These are phyloP conservation scores for Coniella vitis DNA, from an alignment of 2,329 filamentous ascomycete species.

Conservation along the genomic window DNA sequence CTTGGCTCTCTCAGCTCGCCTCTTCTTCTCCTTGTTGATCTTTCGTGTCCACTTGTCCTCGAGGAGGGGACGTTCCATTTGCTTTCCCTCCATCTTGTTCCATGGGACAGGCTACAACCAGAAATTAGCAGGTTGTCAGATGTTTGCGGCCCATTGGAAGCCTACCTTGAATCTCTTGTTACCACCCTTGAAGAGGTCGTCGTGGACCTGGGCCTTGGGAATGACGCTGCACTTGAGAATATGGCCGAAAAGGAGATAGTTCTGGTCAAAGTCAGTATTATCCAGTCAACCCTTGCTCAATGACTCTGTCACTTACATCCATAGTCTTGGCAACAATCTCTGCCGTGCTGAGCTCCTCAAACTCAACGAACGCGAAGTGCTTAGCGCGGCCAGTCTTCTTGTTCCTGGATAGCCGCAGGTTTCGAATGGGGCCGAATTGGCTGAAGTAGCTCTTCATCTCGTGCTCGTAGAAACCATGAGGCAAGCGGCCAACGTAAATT, in stretches of 20 bases:
- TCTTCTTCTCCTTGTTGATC: conserved; percentile 65
- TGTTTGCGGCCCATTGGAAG: neutral
- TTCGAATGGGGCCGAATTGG: conserved; percentile 80
- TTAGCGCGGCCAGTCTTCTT: conserved; percentile 85
- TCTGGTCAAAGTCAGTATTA: conserved; percentile 29
- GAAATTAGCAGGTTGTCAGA: neutral
- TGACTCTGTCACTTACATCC: conserved; percentile 43
- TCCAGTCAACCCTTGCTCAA: neutral
- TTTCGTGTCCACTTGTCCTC: conserved; percentile 74
- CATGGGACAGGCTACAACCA: conserved; percentile 56
- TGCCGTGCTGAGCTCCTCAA: conserved; percentile 68
- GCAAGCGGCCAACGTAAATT: conserved; percentile 84
- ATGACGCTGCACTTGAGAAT: conserved; percentile 83
- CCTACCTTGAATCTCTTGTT: conserved; percentile 74
- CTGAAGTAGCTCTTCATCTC: conserved; percentile 91
- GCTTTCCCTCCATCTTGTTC: conserved; percentile 75
- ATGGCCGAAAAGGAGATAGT: conserved; percentile 92
- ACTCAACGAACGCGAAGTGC: conserved; percentile 94
- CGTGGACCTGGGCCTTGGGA: conserved; percentile 69
- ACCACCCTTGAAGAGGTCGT: conserved; percentile 80
- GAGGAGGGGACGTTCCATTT: conserved; percentile 65
- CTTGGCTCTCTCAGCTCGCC: conserved; percentile 60
- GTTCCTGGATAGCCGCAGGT: conserved; percentile 80
- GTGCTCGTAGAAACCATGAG: conserved; percentile 87
- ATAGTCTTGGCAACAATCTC: conserved; percentile 92